phyloP scores from a whole-genome alignment of 2,329 filamentous ascomycete species.

The Botrytis pseudocinerea region DNA sequence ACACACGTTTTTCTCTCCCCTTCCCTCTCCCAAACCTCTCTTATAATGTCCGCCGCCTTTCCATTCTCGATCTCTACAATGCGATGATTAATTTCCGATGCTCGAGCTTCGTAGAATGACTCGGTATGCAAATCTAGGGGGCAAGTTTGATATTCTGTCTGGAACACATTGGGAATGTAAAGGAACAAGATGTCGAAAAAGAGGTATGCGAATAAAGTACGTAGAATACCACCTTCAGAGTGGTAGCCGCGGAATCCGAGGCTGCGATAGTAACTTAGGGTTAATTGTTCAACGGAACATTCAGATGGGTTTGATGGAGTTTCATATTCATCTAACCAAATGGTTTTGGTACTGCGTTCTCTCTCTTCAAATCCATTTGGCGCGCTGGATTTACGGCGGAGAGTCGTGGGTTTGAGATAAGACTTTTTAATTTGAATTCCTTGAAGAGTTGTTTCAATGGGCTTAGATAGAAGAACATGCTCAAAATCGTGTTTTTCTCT shows the following conservation, averaged over 20 bases:
- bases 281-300: slow-evolving; percentile 93
- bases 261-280: slow-evolving; percentile 78
- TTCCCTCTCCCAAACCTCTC: slow-evolving; percentile 67
- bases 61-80: slow-evolving; percentile 88
- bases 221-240: slow-evolving; percentile 84
- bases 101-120: slow-evolving; percentile 82
- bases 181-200: slow-evolving; percentile 93
- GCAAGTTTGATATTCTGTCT: slow-evolving; percentile 91
- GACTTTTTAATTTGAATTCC: slow-evolving; percentile 75
- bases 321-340: slow-evolving; percentile 81
- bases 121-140: slow-evolving; percentile 92
- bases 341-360: slow-evolving; percentile 65
- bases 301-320: slow-evolving; percentile 58
- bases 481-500: slow-evolving; percentile 90
- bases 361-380: slow-evolving; percentile 31
- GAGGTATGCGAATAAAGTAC: slow-evolving; percentile 87
- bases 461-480: slow-evolving; percentile 75
- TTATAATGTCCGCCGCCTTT: slow-evolving; percentile 65
- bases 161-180: slow-evolving; percentile 95
- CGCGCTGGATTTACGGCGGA: slow-evolving; percentile 23
- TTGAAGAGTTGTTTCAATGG: slow-evolving; percentile 71
- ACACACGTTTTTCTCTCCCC: slow-evolving; percentile 74
- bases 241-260: slow-evolving; percentile 93
- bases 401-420: slow-evolving; percentile 40
- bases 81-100: slow-evolving; percentile 84